Conservation (phyloP, 169 alveolate genomes). For the Plasmodium coatneyi region DNA sequence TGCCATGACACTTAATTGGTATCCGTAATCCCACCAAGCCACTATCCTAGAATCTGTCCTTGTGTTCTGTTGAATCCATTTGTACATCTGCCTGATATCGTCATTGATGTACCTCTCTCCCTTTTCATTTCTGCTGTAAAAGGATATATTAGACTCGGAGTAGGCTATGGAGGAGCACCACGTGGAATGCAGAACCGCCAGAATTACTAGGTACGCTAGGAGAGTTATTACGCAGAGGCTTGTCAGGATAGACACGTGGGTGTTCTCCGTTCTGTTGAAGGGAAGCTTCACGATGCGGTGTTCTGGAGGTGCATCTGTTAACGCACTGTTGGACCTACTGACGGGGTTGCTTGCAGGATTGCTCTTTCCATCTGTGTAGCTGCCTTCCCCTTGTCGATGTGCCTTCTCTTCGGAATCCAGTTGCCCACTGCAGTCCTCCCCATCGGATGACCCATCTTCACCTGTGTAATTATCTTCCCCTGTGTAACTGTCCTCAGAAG, state of each 20-base stretch:
- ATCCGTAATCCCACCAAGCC: conserved; percentile 99
- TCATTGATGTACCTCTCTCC: conserved; percentile 95
- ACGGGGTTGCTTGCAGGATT: background rate
- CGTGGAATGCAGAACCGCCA: conserved; percentile 75
- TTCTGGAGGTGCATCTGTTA: background rate
- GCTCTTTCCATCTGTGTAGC: background rate
- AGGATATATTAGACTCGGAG: conserved; percentile 78
- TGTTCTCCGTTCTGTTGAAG: conserved; percentile 6
- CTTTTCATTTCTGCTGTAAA: conserved; percentile 77
- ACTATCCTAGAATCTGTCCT: conserved; percentile 93
- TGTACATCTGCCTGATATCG: conserved; percentile 98
- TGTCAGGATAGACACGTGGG: background rate
- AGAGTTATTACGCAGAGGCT: conserved; percentile 15
- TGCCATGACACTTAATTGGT: conserved; percentile 96
- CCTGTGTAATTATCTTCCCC: background rate
- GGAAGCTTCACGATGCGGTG: background rate
- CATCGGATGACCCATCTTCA: background rate
- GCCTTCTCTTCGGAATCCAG: background rate
- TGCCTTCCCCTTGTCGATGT: background rate
- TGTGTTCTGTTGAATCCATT: conserved; percentile 97
- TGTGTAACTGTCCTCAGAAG: background rate
- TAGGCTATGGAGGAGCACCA: conserved; percentile 81
- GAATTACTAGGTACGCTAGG: background rate
- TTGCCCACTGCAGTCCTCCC: background rate
- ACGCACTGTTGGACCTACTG: background rate